Evolutionary conservation across 257 asterid species (phyloP), one percentile per base, ranked within the genome.

Genomic region (Fraxinus anomala): DNA sequence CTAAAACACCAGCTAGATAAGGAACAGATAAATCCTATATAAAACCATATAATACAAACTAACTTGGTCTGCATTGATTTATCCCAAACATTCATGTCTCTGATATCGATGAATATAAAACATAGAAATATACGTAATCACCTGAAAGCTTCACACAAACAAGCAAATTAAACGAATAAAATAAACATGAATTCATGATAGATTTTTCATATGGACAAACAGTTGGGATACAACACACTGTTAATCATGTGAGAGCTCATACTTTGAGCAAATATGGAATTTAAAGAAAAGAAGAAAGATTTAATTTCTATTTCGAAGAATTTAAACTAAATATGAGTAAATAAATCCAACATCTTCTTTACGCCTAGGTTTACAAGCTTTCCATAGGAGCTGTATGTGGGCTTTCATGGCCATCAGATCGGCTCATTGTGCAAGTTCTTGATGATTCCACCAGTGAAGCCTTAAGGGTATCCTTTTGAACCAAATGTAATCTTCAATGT

Each of bases 381-480:
- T 76, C 79, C 12, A 76, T 76, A 37, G 79, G 73, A 76, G 79
- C 79, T 42, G 73, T 67, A 65, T 76, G 73, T 28, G 59, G 39
- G 23, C 79, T 76, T 42, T 40, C 67, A 63, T 76, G 79, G 79
- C 79, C 79, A 19, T 76, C 79, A 66, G 79, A 76, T 8, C 79
- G 79, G 12, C 63, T 76, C 66, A 65, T 76, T 76, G 79, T 76
- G 54, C 79, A 76, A 30, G 79, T 76, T 40, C 73, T 76, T 61
- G 79, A 76, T 76, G 79, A 76, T 66, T 76, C 79, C n/a, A 76
- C 79, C 19, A 76, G 67, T 42, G 66, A 40, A 39, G 73, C 71
- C 73, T 67, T 76, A 40, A 26, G 79, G 73, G 79, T 65, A 76
- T 76, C 13, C 39, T 66, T 47, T 39, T 81, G 23, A 69, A 61